A percentile compares a stretch with the other conserved stretches of the same genome.
Evolutionary conservation across 352 stramenopile genomes (phyloP).

Genomic region (Phytophthora cryptogea): DNA sequence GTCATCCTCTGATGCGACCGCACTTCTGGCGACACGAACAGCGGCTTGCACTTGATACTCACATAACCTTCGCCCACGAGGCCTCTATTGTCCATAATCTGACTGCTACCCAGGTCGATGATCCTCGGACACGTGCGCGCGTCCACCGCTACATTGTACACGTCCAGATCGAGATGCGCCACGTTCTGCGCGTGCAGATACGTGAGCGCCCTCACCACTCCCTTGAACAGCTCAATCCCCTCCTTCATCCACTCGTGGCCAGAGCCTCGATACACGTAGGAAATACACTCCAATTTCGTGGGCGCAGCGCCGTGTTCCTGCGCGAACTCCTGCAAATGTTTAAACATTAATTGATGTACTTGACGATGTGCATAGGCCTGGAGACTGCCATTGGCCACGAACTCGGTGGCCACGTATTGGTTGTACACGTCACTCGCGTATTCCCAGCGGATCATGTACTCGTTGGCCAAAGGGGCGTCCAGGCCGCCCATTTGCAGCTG

Average conservation of each 20-base stretch:
- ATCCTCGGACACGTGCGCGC: slow-evolving; percentile 55
- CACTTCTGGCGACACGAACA: slow-evolving; percentile 81
- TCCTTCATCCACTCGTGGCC: slow-evolving; percentile 84
- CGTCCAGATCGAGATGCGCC: slow-evolving; percentile 81
- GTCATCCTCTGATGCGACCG: slow-evolving; percentile 58
- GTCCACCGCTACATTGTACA: slow-evolving; percentile 88
- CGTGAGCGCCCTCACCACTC: slow-evolving; percentile 68
- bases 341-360: slow-evolving; percentile 70
- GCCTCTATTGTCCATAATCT: slow-evolving; percentile 74
- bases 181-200: slow-evolving; percentile 83
- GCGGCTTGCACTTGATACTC: slow-evolving; percentile 84
- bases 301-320: slow-evolving; percentile 56
- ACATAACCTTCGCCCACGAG: slow-evolving; percentile 62
- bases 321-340: slow-evolving; percentile 74
- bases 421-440: slow-evolving; percentile 72
- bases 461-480: slow-evolving; percentile 68
- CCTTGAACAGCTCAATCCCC: slow-evolving; percentile 67
- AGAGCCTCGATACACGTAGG: slow-evolving; percentile 72
- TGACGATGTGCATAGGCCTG: slow-evolving; percentile 72
- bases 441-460: slow-evolving; percentile 83
- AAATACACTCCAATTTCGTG: slow-evolving; percentile 81
- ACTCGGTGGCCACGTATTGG: slow-evolving; percentile 84
- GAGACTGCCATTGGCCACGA: slow-evolving; percentile 79
- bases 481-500: slow-evolving; percentile 79
- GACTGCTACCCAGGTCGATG: slow-evolving; percentile 81